phyloP scores from a whole-genome alignment of 352 stramenopile genomes.

The Pythium myriotylum region DNA sequence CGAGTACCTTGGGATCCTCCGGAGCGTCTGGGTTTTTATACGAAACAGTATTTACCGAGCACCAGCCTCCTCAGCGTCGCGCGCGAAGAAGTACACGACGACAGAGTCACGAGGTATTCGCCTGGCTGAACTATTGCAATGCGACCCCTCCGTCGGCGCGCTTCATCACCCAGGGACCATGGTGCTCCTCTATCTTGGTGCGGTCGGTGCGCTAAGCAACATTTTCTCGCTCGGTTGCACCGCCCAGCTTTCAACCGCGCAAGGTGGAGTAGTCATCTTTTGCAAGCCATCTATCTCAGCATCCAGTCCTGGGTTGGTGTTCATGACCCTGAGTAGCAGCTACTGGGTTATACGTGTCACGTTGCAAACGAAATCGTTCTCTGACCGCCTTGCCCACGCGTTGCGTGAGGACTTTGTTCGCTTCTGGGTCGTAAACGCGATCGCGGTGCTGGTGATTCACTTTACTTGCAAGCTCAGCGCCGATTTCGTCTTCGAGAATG shows the following conservation, averaged over 20 bases:
- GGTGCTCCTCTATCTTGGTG: conserved; percentile 39
- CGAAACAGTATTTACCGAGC: background rate
- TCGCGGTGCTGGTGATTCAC: background rate
- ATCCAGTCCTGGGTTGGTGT: background rate
- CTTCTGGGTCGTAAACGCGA: background rate
- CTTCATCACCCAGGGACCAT: conserved; percentile 35
- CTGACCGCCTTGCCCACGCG: background rate
- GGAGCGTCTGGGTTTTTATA: conserved; percentile 10
- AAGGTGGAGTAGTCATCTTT: background rate
- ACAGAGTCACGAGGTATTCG: background rate
- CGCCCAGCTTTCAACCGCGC: conserved; percentile 24
- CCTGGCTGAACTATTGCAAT: background rate
- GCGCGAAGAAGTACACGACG: too few species aligned
- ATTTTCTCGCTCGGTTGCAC: conserved; percentile 43
- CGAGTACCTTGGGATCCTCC: conserved; percentile 35
- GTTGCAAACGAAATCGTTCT: background rate
- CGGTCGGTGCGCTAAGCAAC: conserved; percentile 41
- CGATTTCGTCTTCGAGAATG: background rate
- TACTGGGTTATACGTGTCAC: background rate
- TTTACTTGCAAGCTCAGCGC: background rate
- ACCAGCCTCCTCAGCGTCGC: too few species aligned
- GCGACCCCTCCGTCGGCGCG: conserved; percentile 22
- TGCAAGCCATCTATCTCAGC: background rate
- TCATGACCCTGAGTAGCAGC: background rate
- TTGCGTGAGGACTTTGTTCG: background rate